phyloP scores from a whole-genome alignment of 108 stramenopile species.

The Aureococcus anophagefferens region DNA sequence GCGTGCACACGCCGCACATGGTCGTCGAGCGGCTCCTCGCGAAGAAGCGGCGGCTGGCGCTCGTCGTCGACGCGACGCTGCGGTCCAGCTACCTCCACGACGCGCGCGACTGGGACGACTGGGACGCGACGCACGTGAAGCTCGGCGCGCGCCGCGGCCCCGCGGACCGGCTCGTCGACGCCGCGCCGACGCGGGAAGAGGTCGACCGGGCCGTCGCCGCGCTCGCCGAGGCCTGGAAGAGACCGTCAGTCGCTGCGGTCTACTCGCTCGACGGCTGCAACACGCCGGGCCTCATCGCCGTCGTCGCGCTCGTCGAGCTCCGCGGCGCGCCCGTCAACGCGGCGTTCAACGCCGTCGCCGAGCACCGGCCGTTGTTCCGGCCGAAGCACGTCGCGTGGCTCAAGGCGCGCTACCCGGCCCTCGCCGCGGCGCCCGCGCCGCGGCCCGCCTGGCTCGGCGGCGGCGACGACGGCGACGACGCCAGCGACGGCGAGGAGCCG shows the following conservation, averaged over 20 bases:
- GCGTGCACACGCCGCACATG: not conserved
- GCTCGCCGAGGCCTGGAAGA: not conserved
- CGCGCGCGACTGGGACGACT: not conserved
- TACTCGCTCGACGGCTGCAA: not conserved
- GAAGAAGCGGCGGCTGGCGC: not conserved
- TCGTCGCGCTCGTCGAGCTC: not conserved
- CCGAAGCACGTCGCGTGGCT: too few relatives aligned
- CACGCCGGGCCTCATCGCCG: not conserved
- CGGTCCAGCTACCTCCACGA: not conserved
- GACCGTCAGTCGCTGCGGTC: not conserved
- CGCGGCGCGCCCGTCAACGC: not conserved
- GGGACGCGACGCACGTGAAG: not conserved
- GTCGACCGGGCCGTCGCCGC: not conserved
- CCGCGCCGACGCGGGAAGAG: not conserved
- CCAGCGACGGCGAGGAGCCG: too few relatives aligned
- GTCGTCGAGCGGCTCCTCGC: not conserved
- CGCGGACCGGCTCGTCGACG: not conserved
- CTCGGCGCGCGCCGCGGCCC: not conserved
- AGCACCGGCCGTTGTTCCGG: not conserved
- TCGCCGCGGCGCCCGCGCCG: too few relatives aligned
- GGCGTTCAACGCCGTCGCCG: not conserved
- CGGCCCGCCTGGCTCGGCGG: too few relatives aligned
- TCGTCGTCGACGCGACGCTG: not conserved
- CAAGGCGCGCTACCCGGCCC: too few relatives aligned
- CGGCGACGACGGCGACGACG: too few relatives aligned